Conservation (phyloP, 108 stramenopile genomes). For the Nitzschia sp. region DNA sequence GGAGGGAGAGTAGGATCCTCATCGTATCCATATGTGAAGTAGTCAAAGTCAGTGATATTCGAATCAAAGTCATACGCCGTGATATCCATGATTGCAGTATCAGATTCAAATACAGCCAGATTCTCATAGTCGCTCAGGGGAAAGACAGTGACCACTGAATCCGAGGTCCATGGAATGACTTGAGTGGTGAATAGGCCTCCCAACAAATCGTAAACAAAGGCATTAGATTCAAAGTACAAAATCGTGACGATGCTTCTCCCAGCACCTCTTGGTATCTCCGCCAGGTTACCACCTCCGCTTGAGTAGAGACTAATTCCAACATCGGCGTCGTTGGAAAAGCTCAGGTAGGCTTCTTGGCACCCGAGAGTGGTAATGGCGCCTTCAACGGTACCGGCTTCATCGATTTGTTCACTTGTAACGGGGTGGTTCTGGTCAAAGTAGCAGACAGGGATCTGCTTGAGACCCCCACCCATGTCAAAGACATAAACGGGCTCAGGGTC, state of each 20-base stretch:
- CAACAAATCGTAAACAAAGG: not conserved
- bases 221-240: not conserved
- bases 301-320: not conserved
- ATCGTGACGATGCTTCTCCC: not conserved
- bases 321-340: not conserved
- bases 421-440: conserved; percentile 1
- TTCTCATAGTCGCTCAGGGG: not conserved
- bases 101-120: not conserved
- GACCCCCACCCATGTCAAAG: conserved; percentile 1
- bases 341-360: not conserved
- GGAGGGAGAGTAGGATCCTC: not conserved
- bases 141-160: not conserved
- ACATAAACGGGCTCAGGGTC: not conserved
- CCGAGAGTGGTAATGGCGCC: not conserved
- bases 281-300: not conserved
- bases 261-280: not conserved
- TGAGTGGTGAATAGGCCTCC: not conserved
- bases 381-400: not conserved
- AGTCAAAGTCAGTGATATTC: not conserved
- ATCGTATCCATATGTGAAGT: not conserved
- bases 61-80: not conserved
- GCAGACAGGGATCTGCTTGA: not conserved
- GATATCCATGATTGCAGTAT: not conserved
- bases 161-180: not conserved
- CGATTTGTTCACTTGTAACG: not conserved